Evolutionary conservation across 2,329 filamentous ascomycete genomes (phyloP), one percentile per base, ranked within the genome.

Genomic region (Fusarium redolens): DNA sequence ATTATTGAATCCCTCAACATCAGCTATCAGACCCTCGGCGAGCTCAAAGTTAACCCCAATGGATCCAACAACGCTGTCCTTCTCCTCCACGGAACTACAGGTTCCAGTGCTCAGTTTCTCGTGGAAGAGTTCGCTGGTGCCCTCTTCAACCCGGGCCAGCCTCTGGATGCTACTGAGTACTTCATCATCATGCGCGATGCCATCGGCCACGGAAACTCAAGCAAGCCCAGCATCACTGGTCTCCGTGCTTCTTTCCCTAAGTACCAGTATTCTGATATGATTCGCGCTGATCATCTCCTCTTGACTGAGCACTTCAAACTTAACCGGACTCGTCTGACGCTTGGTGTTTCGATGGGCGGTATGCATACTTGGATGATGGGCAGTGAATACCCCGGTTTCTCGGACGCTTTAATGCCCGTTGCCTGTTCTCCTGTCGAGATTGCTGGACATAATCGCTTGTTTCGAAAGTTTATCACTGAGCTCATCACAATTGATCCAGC

Each of bases 301-400:
- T 14, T 72, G 0, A 60, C 69, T 4, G 56, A 73, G 2, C 56
- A 73, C 14, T 73, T 72, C 8, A 51, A 51, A 7, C 50, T 72
- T 0, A 66, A 73, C 1, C 52, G 59, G 2, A 73, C 66, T 0
- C 30, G 69, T 1, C 6, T 72, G 10, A 47, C 58, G 0, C 56
- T 72, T 25, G 70, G 70, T 2, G 69, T 72, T 0, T 72, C 69
- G 0, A 72, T 73, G 61, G 69, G 70, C 2, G 70, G 69, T 1
- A 72, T 70, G 70, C 70, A 73, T 1, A 70, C 51, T 1, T 72
- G 70, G 69, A 59, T 73, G 69, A 50, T 51, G 31, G 70, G 70
- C 4, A 28, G 10, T 4, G 40, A 47, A 3, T 67, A 67, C 0
- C 61, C 61, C 0, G 56, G 43, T 1, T 70, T 73, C 11, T 62